Evolutionary conservation across 768 basidiomycete species (phyloP), one percentile per base, ranked within the genome.

Genomic region (Phlebiopsis flavidoalba): DNA sequence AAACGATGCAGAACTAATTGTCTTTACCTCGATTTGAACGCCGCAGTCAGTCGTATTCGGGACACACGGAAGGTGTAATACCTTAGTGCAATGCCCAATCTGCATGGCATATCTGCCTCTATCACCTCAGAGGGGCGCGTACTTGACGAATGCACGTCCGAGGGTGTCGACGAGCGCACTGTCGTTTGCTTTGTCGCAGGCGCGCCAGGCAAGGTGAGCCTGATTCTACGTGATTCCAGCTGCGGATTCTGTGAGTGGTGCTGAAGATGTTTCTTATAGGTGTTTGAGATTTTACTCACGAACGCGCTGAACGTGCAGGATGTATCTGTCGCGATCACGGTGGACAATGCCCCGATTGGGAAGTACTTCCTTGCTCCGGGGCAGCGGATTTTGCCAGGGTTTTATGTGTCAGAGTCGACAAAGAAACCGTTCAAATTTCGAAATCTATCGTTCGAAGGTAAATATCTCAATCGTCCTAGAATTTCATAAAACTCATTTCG

Each of bases 311-410:
- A 21, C 35, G 12, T 51, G 26, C 58, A 59, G 49, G 58, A 51
- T 24, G 58, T 59, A 17, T 50, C 58, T 19, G 35, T 59, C 26
- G 19, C 36, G 33, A 59, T 59, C 12, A 48, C 33, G 31, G 49
- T 59, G 21, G 58, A 59, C 48, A 48, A 48, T 17, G 40, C 15
- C 1, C 35, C 49, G 36, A 59, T 59, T 21, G 58, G 58, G 8
- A 48, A 49, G 19, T 59, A 59, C 49, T 59, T 21, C 35, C 58
- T 59, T n/a, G 58, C 48, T 4, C 58, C 49, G 5, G 58, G 58
- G 10, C 48, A 59, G 21, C 49, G 49, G 19, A 15, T 59, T 5
- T 48, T 59, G 17, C 58, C 58, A 33, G 58, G 58, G n/a, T 7
- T 59, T 8, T 59, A 59, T 35, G 49, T 51, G n/a, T 24, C 40